Evolutionary conservation across 805 yeast species (phyloP).

Genomic region (Yamadazyma philogaea): DNA sequence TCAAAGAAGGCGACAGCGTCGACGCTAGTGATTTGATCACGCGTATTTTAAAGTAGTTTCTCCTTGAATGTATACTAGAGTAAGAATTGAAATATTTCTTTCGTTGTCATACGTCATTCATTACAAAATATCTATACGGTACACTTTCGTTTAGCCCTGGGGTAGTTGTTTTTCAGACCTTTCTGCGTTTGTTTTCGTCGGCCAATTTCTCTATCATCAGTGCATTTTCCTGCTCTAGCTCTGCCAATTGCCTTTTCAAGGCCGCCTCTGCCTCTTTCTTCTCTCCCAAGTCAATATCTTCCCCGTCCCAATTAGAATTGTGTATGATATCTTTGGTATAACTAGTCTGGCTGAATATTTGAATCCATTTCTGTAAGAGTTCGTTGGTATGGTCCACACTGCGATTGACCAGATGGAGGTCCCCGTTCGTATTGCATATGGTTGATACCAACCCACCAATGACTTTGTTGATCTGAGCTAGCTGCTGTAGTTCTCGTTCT

Average conservation of each 20-base stretch:
- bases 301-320: constrained; percentile 42
- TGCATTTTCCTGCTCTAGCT: constrained; percentile 27
- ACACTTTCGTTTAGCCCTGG: too few relatives aligned
- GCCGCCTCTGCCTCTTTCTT: constrained; percentile 20
- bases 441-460: constrained; percentile 30
- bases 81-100: background rate
- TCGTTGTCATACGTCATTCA: too few relatives aligned
- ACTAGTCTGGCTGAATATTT: constrained; percentile 59
- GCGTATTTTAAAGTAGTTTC: constrained; percentile 25
- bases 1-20: constrained; percentile 90
- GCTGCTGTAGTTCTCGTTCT: constrained; percentile 30
- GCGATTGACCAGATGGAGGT: constrained; percentile 31
- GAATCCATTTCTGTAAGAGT: constrained; percentile 57
- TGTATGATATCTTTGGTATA: constrained; percentile 49
- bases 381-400: constrained; percentile 48
- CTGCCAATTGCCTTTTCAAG: constrained; percentile 22
- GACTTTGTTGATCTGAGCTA: constrained; percentile 30
- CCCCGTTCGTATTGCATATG: constrained; percentile 22
- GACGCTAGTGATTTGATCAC: constrained; percentile 87
- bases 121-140: too few relatives aligned
- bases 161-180: background rate
- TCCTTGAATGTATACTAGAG: background rate
- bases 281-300: constrained; percentile 19
- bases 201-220: constrained; percentile 20
- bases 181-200: constrained; percentile 15